Percentiles rank a stretch among this genome's conserved stretches.
phyloP scores from a whole-genome alignment of 176 grass and related monocot genomes.

The Rhynchospora breviuscula region DNA sequence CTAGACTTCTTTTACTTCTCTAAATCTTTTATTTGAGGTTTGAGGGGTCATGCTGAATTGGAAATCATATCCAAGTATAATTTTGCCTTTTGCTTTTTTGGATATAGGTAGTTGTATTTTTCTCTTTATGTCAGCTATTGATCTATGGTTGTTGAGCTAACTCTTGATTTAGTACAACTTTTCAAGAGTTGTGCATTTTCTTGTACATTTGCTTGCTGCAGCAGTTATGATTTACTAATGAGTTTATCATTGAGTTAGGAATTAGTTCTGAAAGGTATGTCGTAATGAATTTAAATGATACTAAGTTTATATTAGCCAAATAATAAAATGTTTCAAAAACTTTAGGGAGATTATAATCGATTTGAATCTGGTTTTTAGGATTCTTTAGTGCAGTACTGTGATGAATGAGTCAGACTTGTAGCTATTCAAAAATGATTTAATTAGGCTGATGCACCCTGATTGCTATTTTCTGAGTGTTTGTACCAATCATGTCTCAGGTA shows the following conservation, averaged over 20 bases:
- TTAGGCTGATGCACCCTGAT: background rate
- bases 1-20: background rate
- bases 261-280: background rate
- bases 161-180: background rate
- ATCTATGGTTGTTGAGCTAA: constrained; percentile 14
- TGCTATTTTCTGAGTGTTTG: background rate
- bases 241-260: constrained; percentile 2
- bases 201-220: background rate
- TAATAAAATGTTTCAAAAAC: background rate
- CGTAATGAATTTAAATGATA: background rate
- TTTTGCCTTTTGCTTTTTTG: background rate
- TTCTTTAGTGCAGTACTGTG: background rate
- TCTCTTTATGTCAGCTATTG: background rate
- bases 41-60: background rate
- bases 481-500: background rate
- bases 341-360: background rate
- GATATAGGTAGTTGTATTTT: background rate
- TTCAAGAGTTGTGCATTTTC: background rate
- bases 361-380: background rate
- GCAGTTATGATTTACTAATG: background rate
- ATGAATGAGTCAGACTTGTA: background rate
- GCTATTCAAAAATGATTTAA: background rate
- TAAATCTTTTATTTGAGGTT: background rate
- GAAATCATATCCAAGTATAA: background rate
- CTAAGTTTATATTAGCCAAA: background rate